Conservation (phyloP, 306 rosid species). For the Lablab purpureus region DNA sequence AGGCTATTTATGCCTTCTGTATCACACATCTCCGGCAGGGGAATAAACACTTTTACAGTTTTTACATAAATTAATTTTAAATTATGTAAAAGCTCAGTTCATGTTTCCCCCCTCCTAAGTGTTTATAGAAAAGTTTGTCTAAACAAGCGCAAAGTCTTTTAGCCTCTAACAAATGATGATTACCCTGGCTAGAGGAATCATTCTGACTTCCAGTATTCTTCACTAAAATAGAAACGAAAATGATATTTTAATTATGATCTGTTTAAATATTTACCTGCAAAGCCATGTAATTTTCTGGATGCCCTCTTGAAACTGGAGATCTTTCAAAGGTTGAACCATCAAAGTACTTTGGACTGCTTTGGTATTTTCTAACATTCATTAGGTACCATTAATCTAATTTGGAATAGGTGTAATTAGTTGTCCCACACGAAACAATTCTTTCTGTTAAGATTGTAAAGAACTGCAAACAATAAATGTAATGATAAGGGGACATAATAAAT, state of each 20-base stretch:
- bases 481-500: not conserved
- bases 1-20: too few species aligned
- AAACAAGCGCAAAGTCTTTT: not conserved
- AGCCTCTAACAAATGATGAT: conserved; percentile 3
- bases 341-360: conserved; percentile 10
- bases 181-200: not conserved
- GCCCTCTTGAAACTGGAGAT: conserved; percentile 5
- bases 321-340: conserved; percentile 10
- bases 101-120: too few species aligned
- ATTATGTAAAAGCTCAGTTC: too few species aligned
- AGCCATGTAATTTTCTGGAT: conserved; percentile 17
- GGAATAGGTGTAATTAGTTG: not conserved
- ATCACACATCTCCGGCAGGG: too few species aligned
- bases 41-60: too few species aligned
- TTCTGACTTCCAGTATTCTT: not conserved
- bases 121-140: too few species aligned
- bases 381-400: not conserved
- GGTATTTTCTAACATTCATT: not conserved
- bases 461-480: not conserved
- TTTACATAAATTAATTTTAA: too few species aligned
- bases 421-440: not conserved
- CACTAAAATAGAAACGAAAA: not conserved
- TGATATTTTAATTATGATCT: not conserved
- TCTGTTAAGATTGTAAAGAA: not conserved
- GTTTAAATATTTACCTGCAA: conserved; percentile 7